Percentiles rank a stretch among this genome's conserved stretches.
phyloP scores from a whole-genome alignment of 73 alveolate genomes.

The Effrenium voratum region DNA sequence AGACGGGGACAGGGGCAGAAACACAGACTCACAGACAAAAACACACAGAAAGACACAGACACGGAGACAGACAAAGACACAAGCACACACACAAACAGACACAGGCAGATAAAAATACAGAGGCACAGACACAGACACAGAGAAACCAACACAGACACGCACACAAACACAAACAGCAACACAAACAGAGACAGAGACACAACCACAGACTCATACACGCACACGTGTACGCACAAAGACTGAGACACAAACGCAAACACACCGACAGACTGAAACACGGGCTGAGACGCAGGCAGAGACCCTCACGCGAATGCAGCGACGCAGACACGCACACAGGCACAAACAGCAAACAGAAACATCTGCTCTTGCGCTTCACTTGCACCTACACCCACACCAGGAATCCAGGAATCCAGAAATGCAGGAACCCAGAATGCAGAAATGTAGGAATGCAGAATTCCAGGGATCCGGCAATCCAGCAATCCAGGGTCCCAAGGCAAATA shows the following conservation, averaged over 20 bases:
- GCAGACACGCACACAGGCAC: too few relatives aligned
- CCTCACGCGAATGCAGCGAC: not conserved
- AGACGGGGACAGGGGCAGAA: not conserved
- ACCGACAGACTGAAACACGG: too few relatives aligned
- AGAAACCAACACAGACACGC: not conserved
- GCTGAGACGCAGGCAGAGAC: not conserved
- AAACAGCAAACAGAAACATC: too few relatives aligned
- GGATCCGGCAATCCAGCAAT: too few relatives aligned
- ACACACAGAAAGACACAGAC: not conserved
- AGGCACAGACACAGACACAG: not conserved
- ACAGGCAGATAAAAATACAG: not conserved
- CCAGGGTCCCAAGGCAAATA: too few relatives aligned
- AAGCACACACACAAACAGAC: not conserved
- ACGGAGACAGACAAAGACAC: not conserved
- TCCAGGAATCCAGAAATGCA: too few relatives aligned
- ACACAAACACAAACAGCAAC: not conserved
- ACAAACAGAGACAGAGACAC: not conserved
- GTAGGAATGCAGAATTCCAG: too few relatives aligned
- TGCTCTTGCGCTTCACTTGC: too few relatives aligned
- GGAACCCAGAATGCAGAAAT: too few relatives aligned
- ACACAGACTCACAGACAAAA: not conserved
- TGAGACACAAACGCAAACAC: too few relatives aligned
- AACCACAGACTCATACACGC: not conserved
- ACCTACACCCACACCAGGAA: too few relatives aligned
- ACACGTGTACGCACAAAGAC: not conserved